Base-by-base conservation (phyloP, 2,329 filamentous ascomycete species). In the Fusarium piperis region DNA sequence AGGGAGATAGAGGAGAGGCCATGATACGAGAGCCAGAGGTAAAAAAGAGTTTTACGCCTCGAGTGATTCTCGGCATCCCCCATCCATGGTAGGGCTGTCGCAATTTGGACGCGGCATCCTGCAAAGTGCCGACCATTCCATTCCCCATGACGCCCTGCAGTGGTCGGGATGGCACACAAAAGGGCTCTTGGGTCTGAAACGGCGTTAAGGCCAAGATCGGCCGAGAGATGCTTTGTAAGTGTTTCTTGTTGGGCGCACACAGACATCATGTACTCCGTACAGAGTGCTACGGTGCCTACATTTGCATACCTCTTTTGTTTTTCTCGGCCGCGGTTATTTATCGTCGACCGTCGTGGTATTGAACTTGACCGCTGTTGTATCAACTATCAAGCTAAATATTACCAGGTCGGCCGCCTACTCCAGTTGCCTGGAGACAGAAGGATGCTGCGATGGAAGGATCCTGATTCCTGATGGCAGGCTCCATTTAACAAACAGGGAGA, bases 111-210 rank as follows among this genome's bases (percentile, higher is more conserved):
- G 35, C 35, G 30, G 30, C 48, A 53, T 58, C 23, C 55, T 41
- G n/a, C 56, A 35, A 72, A 66, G 48, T 72, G 69, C 69, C 69
- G 69, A 64, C 44, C 36, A 11, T 38, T 38, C 41, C 41, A 46
- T 46, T 23, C 41, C 13, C 41, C 13, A 16, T 38, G 36, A 8
- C 33, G 33, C 33, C 39, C 39, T 44, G 20, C 13, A 2, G 13
- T 44, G 39, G 20, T 9, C 39, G 39, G 39, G 39, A 44, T 18
- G 20, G 12, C 20, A 23, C 39, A 44, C 23, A 20, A 20, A 23
- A 16, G 9, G 33, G 6, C 33, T 20, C 8, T 44, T 44, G 39
- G 33, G 72, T 72, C 62, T 72, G 69, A 71, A 71, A 71, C 68
- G 60, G 64, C 13, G 33, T 72, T 70, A 46, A 63, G 38, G 39